phyloP scores from a whole-genome alignment of 169 alveolate species.

The Nephromyces sp. region DNA sequence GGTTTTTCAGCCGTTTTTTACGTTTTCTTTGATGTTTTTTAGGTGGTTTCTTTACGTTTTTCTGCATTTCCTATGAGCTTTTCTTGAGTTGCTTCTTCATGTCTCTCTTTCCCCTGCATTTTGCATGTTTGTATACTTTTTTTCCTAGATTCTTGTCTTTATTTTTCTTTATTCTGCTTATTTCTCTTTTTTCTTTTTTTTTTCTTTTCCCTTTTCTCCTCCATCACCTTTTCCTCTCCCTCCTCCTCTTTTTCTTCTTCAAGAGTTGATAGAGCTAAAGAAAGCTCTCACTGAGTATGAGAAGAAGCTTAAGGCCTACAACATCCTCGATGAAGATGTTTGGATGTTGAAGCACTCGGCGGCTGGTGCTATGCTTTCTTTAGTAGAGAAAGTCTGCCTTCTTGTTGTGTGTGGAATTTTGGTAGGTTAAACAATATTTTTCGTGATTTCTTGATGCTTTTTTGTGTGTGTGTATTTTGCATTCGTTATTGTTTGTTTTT shows the following conservation, averaged over 20 bases:
- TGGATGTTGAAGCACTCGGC: slow-evolving; percentile 79
- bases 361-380: slow-evolving; percentile 61
- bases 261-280: slow-evolving; percentile 52
- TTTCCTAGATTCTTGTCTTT: background rate
- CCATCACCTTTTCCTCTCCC: background rate
- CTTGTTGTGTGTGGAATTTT: slow-evolving; percentile 46
- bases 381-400: slow-evolving; percentile 52
- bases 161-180: background rate
- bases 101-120: no score
- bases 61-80: no score
- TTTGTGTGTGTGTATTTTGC: background rate
- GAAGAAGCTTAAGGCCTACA: slow-evolving; percentile 49
- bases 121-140: background rate
- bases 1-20: no score
- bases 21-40: no score
- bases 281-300: slow-evolving; percentile 59
- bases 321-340: slow-evolving; percentile 71
- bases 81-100: no score
- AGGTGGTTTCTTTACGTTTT: no score
- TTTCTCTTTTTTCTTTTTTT: background rate
- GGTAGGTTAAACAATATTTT: background rate
- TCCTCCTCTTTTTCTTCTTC: background rate
- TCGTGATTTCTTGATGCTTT: background rate
- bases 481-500: slow-evolving; percentile 4
- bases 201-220: background rate